Conservation (phyloP, 306 rosid species). For the Phaseolus lunatus region DNA sequence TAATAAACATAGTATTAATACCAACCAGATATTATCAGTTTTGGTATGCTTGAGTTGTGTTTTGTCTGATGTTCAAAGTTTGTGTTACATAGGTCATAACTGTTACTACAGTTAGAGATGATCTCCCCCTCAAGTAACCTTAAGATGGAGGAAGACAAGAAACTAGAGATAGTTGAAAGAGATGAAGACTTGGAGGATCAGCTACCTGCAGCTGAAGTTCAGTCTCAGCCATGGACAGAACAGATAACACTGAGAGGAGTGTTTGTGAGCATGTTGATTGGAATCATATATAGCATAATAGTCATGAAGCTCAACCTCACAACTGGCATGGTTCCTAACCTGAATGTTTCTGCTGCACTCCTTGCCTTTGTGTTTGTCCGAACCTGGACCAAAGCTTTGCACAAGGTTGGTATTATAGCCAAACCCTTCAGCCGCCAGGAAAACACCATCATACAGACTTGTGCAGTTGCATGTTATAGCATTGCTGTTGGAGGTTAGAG, state of each 20-base stretch:
- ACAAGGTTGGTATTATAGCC: conserved; percentile 63
- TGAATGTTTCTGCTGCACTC: conserved; percentile 90
- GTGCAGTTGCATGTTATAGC: conserved; percentile 90
- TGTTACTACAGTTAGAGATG: conserved; percentile 4
- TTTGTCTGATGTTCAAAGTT: conserved; percentile 29
- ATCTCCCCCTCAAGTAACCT: conserved; percentile 33
- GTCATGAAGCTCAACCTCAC: conserved; percentile 93
- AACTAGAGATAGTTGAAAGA: conserved; percentile 40
- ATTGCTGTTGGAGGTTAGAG: conserved; percentile 78
- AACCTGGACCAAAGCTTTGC: conserved; percentile 74
- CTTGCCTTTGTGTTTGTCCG: conserved; percentile 73
- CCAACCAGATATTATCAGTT: not conserved
- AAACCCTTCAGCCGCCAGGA: conserved; percentile 92
- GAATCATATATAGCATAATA: conserved; percentile 72
- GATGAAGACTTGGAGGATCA: conserved; percentile 46
- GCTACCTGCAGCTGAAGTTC: conserved; percentile 27
- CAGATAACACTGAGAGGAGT: conserved; percentile 84
- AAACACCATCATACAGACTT: conserved; percentile 93
- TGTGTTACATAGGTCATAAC: conserved; percentile 12
- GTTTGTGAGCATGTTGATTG: conserved; percentile 74
- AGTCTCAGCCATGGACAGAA: conserved; percentile 65
- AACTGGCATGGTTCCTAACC: conserved; percentile 84
- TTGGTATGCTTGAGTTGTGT: conserved; percentile 26
- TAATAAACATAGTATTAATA: not conserved
- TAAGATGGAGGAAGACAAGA: conserved; percentile 39